Evolutionary conservation across 805 yeast genomes (phyloP).

Genomic region (Zygotorulaspora florentina): DNA sequence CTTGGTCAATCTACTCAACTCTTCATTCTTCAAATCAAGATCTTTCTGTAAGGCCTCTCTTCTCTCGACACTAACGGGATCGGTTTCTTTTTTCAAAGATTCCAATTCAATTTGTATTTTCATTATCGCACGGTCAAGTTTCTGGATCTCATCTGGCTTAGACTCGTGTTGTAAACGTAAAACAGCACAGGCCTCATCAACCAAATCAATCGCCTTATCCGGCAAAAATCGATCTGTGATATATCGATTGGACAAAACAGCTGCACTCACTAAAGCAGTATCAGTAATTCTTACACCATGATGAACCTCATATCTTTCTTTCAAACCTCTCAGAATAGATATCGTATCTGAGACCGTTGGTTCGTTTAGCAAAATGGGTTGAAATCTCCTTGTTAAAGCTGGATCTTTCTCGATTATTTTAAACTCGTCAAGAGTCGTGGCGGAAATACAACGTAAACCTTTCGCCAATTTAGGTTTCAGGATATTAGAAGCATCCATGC

Average conservation of each 20-base stretch:
- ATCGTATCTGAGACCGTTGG: constrained; percentile 90
- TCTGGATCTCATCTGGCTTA: constrained; percentile 90
- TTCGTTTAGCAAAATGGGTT: constrained; percentile 79
- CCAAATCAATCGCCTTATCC: constrained; percentile 93
- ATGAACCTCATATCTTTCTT: constrained; percentile 92
- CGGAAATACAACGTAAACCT: constrained; percentile 93
- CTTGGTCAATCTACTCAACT: constrained; percentile 65
- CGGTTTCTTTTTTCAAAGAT: constrained; percentile 89
- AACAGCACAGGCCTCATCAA: constrained; percentile 97
- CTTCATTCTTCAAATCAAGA: constrained; percentile 56
- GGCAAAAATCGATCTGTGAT: constrained; percentile 89
- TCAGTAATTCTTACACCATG: constrained; percentile 96
- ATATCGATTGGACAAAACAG: constrained; percentile 82
- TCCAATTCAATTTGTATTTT: constrained; percentile 94
- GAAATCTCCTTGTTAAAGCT: constrained; percentile 90
- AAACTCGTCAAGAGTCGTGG: constrained; percentile 92
- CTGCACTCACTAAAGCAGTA: constrained; percentile 90
- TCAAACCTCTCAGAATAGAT: constrained; percentile 85
- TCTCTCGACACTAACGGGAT: constrained; percentile 75
- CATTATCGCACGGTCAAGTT: constrained; percentile 82
- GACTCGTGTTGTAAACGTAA: constrained; percentile 93
- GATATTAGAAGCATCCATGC: constrained; percentile 91
- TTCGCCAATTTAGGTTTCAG: constrained; percentile 92
- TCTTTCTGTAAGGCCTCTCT: constrained; percentile 68
- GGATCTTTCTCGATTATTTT: constrained; percentile 95